Conservation (phyloP, 495 filamentous ascomycete species). For the Talaromyces wortmannii region DNA sequence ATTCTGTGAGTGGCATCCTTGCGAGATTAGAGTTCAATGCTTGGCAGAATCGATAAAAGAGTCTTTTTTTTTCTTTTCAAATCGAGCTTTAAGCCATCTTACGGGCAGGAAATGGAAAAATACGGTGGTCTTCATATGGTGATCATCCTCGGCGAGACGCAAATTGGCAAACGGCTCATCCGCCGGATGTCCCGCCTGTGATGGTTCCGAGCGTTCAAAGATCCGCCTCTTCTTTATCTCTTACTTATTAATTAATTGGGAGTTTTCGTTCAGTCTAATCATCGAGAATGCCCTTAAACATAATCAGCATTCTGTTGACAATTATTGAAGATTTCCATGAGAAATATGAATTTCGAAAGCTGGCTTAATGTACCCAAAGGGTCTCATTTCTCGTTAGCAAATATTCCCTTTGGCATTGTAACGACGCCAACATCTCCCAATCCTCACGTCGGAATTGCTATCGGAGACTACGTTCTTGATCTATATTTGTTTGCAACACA, state of each 20-base stretch:
- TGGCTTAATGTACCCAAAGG: constrained; percentile 60
- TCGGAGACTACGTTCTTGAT: constrained; percentile 73
- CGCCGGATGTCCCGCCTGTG: background rate
- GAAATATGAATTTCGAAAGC: constrained; percentile 26
- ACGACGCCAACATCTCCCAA: constrained; percentile 43
- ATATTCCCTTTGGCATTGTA: constrained; percentile 93
- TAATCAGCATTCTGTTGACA: too few relatives aligned
- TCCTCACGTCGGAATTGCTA: constrained; percentile 64
- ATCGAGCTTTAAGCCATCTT: too few relatives aligned
- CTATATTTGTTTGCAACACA: constrained; percentile 55
- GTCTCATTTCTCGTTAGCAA: constrained; percentile 76
- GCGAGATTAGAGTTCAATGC: background rate
- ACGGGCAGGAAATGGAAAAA: too few relatives aligned
- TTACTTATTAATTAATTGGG: too few relatives aligned
- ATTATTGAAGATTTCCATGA: background rate
- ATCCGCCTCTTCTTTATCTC: too few relatives aligned
- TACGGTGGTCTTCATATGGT: too few relatives aligned
- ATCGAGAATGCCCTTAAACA: too few relatives aligned
- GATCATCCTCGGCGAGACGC: background rate
- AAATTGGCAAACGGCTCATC: background rate
- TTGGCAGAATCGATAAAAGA: background rate
- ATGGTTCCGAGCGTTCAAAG: too few relatives aligned
- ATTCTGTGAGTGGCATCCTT: constrained; percentile 50
- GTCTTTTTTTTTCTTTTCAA: background rate
- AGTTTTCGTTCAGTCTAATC: too few relatives aligned